These are phyloP conservation scores for Aspergillus unguis DNA, from an alignment of 2,329 filamentous ascomycete genomes.

Conservation along the genomic window DNA sequence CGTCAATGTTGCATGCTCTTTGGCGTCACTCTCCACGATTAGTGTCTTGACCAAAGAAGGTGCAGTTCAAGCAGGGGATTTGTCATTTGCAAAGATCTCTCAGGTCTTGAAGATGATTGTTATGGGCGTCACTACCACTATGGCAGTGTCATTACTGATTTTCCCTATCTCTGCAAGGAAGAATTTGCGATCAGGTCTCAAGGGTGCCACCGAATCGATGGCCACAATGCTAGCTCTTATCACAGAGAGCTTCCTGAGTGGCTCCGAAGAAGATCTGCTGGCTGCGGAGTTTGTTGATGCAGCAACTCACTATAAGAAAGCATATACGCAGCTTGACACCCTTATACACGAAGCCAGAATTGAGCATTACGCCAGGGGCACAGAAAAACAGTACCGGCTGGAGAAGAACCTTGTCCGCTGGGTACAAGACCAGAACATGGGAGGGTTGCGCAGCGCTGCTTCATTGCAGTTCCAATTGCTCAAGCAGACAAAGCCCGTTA, in stretches of 20 bases:
- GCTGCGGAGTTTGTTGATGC: constrained; percentile 63
- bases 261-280: constrained; percentile 72
- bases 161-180: constrained; percentile 74
- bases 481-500: constrained; percentile 52
- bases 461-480: constrained; percentile 83
- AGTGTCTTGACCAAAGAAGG: constrained; percentile 89
- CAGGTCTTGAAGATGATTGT: constrained; percentile 80
- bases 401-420: constrained; percentile 79
- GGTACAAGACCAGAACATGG: constrained; percentile 82
- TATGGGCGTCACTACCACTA: constrained; percentile 70
- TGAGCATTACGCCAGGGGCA: constrained; percentile 80
- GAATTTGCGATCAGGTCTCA: constrained; percentile 70
- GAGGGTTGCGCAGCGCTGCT: constrained; percentile 84
- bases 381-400: constrained; percentile 72
- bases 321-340: constrained; percentile 68
- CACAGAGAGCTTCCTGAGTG: constrained; percentile 77
- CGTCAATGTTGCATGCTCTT: constrained; percentile 79
- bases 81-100: constrained; percentile 75
- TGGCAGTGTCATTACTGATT: constrained; percentile 71
- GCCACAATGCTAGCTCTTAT: constrained; percentile 79
- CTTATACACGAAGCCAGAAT: constrained; percentile 81
- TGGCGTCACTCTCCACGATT: constrained; percentile 84
- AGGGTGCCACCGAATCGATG: constrained; percentile 69
- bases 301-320: constrained; percentile 61
- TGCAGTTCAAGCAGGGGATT: constrained; percentile 74